Evolutionary conservation across 192 early-diverging fungal genomes (phyloP).

Genomic region (Backusella sp.): DNA sequence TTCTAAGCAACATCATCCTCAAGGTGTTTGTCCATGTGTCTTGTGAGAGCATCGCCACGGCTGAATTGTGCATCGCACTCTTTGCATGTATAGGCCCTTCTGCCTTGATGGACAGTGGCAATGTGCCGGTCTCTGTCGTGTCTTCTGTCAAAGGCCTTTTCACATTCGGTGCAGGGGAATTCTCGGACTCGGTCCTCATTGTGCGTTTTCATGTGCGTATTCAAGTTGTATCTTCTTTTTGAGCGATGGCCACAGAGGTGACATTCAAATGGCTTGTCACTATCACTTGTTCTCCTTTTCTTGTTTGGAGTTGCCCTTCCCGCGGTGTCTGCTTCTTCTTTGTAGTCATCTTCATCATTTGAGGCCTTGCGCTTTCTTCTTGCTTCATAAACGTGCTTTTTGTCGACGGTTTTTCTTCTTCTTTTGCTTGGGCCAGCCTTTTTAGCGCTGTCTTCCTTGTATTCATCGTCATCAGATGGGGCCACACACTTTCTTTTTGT

Average conservation of each 20-base stretch:
- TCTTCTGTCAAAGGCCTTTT: conserved; percentile 67
- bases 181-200: conserved; percentile 53
- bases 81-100: conserved; percentile 54
- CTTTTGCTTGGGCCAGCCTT: neutral
- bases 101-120: conserved; percentile 60
- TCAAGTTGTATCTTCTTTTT: conserved; percentile 71
- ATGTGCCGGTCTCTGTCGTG: conserved; percentile 77
- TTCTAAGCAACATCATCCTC: neutral
- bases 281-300: no score
- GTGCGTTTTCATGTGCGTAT: conserved; percentile 74
- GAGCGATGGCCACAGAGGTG: neutral
- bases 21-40: conserved; percentile 40
- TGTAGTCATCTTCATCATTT: no score
- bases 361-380: no score
- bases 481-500: no score
- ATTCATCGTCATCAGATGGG: no score
- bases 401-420: neutral
- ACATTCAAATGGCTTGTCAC: neutral
- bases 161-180: conserved; percentile 62
- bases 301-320: neutral
- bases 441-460: neutral
- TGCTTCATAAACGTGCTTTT: no score
- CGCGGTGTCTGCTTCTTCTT: no score
- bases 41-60: conserved; percentile 63
- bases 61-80: conserved; percentile 59